A percentile compares a stretch with the other conserved stretches of the same genome.
Evolutionary conservation across 2,329 filamentous ascomycete species (phyloP).

Genomic region (Claviceps africana): DNA sequence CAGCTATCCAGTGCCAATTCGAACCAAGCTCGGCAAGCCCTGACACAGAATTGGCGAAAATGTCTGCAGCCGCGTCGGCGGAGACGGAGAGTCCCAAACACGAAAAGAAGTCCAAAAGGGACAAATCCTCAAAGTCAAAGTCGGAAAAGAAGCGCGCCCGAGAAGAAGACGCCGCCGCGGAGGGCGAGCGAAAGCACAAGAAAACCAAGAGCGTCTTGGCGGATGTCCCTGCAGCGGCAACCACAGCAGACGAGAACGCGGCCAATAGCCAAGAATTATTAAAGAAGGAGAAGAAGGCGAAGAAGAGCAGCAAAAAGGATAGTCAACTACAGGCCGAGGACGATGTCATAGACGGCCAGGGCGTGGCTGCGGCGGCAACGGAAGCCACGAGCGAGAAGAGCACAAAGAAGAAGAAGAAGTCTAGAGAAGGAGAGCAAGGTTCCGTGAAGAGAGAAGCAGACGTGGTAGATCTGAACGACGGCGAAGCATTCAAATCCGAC

Average conservation of each 20-base stretch:
- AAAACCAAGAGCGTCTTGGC: conserved; percentile 33
- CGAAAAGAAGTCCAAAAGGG: conserved; percentile 27
- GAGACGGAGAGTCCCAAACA: conserved; percentile 17
- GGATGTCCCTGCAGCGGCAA: conserved; percentile 7
- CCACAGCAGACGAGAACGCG: conserved; percentile 9
- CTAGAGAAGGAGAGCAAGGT: conserved; percentile 15
- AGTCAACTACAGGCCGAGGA: conserved; percentile 9
- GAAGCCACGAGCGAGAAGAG: conserved; percentile 4
- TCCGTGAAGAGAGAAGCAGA: conserved; percentile 4
- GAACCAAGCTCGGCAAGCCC: conserved; percentile 2
- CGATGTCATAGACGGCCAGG: neutral
- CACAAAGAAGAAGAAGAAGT: conserved; percentile 14
- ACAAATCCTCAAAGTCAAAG: conserved; percentile 18
- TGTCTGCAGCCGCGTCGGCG: conserved; percentile 17
- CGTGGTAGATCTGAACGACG: neutral
- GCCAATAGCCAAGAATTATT: conserved; percentile 20
- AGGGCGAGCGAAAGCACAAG: conserved; percentile 33
- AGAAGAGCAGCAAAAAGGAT: conserved; percentile 16
- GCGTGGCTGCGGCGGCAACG: neutral
- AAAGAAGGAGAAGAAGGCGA: conserved; percentile 22
- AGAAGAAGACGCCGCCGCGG: conserved; percentile 26
- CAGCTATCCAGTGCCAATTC: neutral
- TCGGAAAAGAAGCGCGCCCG: conserved; percentile 30
- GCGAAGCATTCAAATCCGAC: conserved; percentile 15
- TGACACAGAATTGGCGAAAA: conserved; percentile 5